A percentile compares a stretch with the other conserved stretches of the same genome.
Evolutionary conservation across 2,329 filamentous ascomycete genomes (phyloP).

Genomic region (Sporothrix sp.): DNA sequence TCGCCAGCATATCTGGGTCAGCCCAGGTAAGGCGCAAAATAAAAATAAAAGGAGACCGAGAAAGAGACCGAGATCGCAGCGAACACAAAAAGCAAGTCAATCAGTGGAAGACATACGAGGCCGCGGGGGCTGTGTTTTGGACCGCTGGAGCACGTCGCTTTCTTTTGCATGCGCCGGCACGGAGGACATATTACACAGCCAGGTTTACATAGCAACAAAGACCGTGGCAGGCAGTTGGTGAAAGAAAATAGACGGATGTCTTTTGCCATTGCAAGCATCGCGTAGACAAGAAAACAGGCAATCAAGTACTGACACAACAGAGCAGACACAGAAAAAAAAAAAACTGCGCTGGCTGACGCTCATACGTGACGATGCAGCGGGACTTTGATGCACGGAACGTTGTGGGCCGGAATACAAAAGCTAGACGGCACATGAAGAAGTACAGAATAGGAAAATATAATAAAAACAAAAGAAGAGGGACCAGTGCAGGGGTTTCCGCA

Average conservation of each 20-base stretch:
- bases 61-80: too few species aligned
- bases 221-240: not conserved
- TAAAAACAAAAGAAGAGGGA: not conserved
- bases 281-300: not conserved
- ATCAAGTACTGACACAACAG: not conserved
- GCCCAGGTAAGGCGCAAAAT: not conserved
- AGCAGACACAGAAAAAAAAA: not conserved
- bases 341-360: not conserved
- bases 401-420: not conserved
- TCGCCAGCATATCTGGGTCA: too few species aligned
- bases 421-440: not conserved
- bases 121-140: not conserved
- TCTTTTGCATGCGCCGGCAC: not conserved
- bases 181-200: not conserved
- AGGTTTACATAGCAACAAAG: not conserved
- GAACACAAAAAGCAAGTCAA: not conserved
- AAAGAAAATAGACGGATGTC: not conserved
- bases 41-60: not conserved
- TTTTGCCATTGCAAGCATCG: not conserved
- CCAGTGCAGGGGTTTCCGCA: not conserved
- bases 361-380: not conserved
- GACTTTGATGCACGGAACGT: not conserved
- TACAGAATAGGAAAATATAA: not conserved
- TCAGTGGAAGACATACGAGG: slow-evolving; percentile 6
- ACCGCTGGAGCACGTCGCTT: not conserved